Evolutionary conservation across 345 rosid genomes (phyloP), one percentile per base, ranked within the genome.

Genomic region (Combretum micranthum): DNA sequence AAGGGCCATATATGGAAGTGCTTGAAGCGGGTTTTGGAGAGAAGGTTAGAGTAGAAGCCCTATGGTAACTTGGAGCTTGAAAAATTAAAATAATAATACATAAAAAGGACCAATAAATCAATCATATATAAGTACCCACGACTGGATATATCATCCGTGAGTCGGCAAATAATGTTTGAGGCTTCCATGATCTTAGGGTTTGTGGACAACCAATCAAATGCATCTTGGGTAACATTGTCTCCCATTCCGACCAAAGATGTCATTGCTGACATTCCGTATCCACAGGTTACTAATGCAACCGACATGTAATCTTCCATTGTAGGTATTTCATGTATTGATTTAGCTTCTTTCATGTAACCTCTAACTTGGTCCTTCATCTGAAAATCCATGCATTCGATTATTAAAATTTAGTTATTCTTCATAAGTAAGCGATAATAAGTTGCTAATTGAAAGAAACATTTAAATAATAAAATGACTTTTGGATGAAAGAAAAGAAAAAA

Each of bases 241-340:
- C 63, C 59, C 64, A 61, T 18, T 3, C 62, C 56, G 15, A 71
- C 26, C 21, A 64, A 74, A 10, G 49, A 45, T 15, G 45, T 19
- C 0, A 21, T 50, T 20, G 52, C 55, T 19, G 18, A 4, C 54
- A 25, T 12, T 53, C 7, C 42, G 11, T 0, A 20, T 0, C 49
- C 64, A 15, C 52, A 16, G 4, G 43, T 65, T 10, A 50, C 60
- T 19, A 56, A 22, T 50, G 71, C 63, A 50, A 62, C 20, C n/a
- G 59, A 43, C 21, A 66, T 42, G 21, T 74, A 74, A 48, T 69
- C 75, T n/a, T 74, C 65, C 15, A 68, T 17, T 1, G 72, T 62
- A 19, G 79, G 76, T 19, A 37, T 39, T 39, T 69, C 14, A 37
- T 63, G 44, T 54, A 63, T 47, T 60, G 55, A 63, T 15, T 19